Conservation (phyloP, 1,284 basidiomycete species). For the Ganoderma meredithae region DNA sequence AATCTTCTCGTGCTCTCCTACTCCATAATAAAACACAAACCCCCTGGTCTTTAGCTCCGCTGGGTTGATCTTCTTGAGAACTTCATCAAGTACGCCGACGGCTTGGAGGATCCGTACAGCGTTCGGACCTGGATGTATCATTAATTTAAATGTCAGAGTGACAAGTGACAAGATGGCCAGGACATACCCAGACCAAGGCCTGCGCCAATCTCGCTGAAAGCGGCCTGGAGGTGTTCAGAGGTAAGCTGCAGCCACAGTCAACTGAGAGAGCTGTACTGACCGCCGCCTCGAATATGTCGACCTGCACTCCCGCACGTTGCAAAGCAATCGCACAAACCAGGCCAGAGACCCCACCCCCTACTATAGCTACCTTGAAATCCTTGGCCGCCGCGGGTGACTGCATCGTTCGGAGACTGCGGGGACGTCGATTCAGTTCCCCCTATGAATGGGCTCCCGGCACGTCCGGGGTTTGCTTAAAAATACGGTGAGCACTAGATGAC, state of each 20-base stretch:
- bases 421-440: not conserved
- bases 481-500: not conserved
- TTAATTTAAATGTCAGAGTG: not conserved
- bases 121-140: conserved; percentile 53
- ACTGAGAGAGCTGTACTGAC: not conserved
- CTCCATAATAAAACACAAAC: conserved; percentile 52
- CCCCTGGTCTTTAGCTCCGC: conserved; percentile 42
- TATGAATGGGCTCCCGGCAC: not conserved
- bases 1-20: conserved; percentile 51
- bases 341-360: conserved; percentile 63
- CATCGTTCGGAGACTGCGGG: not conserved
- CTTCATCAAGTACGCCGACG: conserved; percentile 53
- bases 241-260: not conserved
- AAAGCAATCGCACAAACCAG: conserved; percentile 56
- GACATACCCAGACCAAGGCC: conserved; percentile 20
- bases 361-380: conserved; percentile 55
- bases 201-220: conserved; percentile 20
- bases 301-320: conserved; percentile 50
- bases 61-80: conserved; percentile 50
- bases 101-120: conserved; percentile 53
- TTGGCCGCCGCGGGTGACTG: not conserved
- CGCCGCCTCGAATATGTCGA: conserved; percentile 49
- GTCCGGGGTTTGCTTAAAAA: not conserved
- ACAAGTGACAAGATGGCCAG: too few relatives aligned
- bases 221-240: not conserved